phyloP scores from a whole-genome alignment of 2,329 filamentous ascomycete species.

The Hypoxylon sp. region DNA sequence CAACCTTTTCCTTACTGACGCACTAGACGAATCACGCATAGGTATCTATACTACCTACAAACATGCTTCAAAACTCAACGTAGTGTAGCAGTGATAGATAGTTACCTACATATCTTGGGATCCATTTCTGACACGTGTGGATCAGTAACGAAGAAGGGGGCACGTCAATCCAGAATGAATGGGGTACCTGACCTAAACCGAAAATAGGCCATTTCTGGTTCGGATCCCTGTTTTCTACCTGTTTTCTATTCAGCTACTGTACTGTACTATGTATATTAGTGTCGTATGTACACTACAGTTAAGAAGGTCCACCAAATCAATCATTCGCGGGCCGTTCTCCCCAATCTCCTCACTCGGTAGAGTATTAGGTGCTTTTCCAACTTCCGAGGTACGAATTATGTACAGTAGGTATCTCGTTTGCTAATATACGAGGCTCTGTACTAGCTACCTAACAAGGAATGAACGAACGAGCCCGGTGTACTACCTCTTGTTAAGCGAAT shows the following conservation, averaged over 20 bases:
- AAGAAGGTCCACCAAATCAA: slow-evolving; percentile 42
- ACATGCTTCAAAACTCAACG: background rate
- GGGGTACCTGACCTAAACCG: slow-evolving; percentile 44
- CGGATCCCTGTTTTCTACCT: slow-evolving; percentile 31
- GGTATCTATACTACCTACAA: background rate
- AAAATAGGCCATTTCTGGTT: slow-evolving; percentile 35
- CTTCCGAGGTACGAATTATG: slow-evolving; percentile 24
- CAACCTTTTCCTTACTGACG: background rate
- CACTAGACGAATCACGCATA: slow-evolving; percentile 4
- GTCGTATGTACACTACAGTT: background rate
- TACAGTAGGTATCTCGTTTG: slow-evolving; percentile 11
- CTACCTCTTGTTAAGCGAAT: slow-evolving; percentile 17
- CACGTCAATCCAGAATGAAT: slow-evolving; percentile 39
- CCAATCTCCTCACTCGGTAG: slow-evolving; percentile 43
- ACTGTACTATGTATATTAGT: background rate
- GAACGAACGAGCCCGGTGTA: background rate
- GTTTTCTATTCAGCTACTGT: no score
- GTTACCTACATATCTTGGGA: slow-evolving; percentile 7
- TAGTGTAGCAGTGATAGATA: slow-evolving; percentile 8
- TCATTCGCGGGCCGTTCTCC: slow-evolving; percentile 42
- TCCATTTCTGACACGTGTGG: slow-evolving; percentile 44
- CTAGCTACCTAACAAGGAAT: slow-evolving; percentile 4
- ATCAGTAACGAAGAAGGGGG: slow-evolving; percentile 35
- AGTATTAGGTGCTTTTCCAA: slow-evolving; percentile 27
- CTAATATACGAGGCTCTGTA: slow-evolving; percentile 13